Evolutionary conservation across 495 filamentous ascomycete species (phyloP).

Genomic region (Echria macrotheca): DNA sequence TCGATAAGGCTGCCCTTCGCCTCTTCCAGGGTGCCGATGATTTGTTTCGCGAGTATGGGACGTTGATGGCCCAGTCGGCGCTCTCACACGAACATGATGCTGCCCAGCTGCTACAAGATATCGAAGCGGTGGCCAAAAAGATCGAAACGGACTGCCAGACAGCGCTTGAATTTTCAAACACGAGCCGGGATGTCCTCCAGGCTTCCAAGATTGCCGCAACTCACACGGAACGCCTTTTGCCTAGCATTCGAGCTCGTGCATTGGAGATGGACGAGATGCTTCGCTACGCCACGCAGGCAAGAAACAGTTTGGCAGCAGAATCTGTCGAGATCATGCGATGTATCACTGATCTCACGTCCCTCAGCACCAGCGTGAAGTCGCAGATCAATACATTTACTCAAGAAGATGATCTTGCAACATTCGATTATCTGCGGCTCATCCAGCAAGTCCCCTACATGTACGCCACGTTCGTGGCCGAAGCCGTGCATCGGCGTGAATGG

Average conservation of each 20-base stretch:
- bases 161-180: conserved; percentile 61
- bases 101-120: conserved; percentile 65
- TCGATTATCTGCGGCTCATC: conserved; percentile 69
- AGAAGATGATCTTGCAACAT: conserved; percentile 61
- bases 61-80: conserved; percentile 39
- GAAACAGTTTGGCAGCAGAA: conserved; percentile 53
- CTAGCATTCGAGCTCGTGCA: conserved; percentile 64
- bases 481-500: conserved; percentile 83
- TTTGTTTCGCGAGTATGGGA: conserved; percentile 45
- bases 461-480: conserved; percentile 80
- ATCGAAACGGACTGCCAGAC: conserved; percentile 82
- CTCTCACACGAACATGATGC: conserved; percentile 37
- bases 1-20: conserved; percentile 41
- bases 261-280: conserved; percentile 71
- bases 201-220: conserved; percentile 80
- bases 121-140: conserved; percentile 78
- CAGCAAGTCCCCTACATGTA: conserved; percentile 81
- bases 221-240: conserved; percentile 84
- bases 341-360: conserved; percentile 71
- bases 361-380: conserved; percentile 61
- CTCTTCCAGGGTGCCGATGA: conserved; percentile 42
- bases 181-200: conserved; percentile 68
- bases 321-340: conserved; percentile 68
- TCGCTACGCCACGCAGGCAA: conserved; percentile 55
- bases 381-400: conserved; percentile 68